Conservation (phyloP, 2,329 filamentous ascomycete genomes). For the Atkinsonella hypoxylon region DNA sequence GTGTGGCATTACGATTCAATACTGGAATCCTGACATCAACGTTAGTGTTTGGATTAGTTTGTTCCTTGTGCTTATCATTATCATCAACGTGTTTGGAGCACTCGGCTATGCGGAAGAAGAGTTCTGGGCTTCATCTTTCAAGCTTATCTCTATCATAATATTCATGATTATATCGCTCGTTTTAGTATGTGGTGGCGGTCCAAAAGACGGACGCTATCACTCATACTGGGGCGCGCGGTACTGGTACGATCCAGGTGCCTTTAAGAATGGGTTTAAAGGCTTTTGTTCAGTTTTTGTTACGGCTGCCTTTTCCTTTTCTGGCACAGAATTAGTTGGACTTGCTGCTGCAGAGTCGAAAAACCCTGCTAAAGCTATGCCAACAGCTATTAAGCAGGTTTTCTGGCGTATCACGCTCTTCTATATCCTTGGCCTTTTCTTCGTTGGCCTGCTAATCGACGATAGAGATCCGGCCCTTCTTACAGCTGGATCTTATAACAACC, state of each 20-base stretch:
- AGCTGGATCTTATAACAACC: slow-evolving; percentile 28
- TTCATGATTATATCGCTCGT: slow-evolving; percentile 51
- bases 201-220: slow-evolving; percentile 30
- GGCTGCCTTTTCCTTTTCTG: slow-evolving; percentile 61
- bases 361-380: slow-evolving; percentile 61
- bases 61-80: slow-evolving; percentile 33
- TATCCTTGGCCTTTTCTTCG: slow-evolving; percentile 37
- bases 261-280: slow-evolving; percentile 63
- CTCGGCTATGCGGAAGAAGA: slow-evolving; percentile 39
- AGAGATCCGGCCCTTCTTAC: slow-evolving; percentile 34
- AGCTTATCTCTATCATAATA: slow-evolving; percentile 40
- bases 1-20: slow-evolving; percentile 36
- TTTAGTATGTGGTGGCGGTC: slow-evolving; percentile 47
- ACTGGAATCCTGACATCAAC: slow-evolving; percentile 33
- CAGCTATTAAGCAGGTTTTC: slow-evolving; percentile 70
- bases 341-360: slow-evolving; percentile 45
- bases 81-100: slow-evolving; percentile 40
- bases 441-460: slow-evolving; percentile 36
- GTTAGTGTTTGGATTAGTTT: slow-evolving; percentile 37
- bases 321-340: slow-evolving; percentile 51
- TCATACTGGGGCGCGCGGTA: slow-evolving; percentile 38
- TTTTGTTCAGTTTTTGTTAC: slow-evolving; percentile 62
- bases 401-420: slow-evolving; percentile 47
- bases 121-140: slow-evolving; percentile 39
- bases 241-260: slow-evolving; percentile 41